Evolutionary conservation across 371 early-diverging fungal genomes (phyloP).

Genomic region (Lichtheimia hyalospora): DNA sequence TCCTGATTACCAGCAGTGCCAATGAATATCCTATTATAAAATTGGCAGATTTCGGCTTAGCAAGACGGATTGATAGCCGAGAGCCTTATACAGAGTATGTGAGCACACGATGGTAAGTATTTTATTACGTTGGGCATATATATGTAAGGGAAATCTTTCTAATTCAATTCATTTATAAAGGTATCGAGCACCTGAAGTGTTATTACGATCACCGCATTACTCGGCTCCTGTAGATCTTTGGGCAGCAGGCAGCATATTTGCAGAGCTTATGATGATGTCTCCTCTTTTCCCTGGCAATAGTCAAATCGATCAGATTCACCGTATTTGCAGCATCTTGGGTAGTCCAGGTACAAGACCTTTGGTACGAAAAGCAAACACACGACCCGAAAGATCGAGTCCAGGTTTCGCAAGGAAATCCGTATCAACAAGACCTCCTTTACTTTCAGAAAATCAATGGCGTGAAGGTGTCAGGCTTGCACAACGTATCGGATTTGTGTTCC

Average conservation of each 20-base stretch:
- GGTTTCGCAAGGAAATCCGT: slow-evolving; percentile 39
- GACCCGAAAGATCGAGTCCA: slow-evolving; percentile 32
- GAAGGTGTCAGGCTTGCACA: slow-evolving; percentile 65
- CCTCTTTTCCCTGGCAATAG: slow-evolving; percentile 95
- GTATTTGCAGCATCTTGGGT: slow-evolving; percentile 72
- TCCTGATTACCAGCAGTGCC: slow-evolving; percentile 51
- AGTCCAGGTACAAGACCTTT: slow-evolving; percentile 37
- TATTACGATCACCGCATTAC: slow-evolving; percentile 86
- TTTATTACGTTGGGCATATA: not conserved
- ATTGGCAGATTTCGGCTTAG: slow-evolving; percentile 95
- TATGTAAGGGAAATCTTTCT: not conserved
- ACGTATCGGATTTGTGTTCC: slow-evolving; percentile 62
- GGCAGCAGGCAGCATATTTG: slow-evolving; percentile 95
- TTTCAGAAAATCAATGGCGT: slow-evolving; percentile 64
- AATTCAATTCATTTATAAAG: slow-evolving; percentile 41
- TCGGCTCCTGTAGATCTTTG: slow-evolving; percentile 98
- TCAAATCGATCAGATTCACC: slow-evolving; percentile 88
- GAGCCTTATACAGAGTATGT: slow-evolving; percentile 95
- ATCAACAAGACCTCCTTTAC: not conserved
- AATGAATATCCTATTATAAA: slow-evolving; percentile 60
- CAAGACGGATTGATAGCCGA: slow-evolving; percentile 78
- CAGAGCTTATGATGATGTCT: slow-evolving; percentile 81
- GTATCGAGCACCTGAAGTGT: slow-evolving; percentile 99
- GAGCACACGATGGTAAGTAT: slow-evolving; percentile 88
- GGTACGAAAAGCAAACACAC: not conserved